A percentile compares a stretch with the other conserved stretches of the same genome.
Conservation (phyloP, 73 alveolate species). For the Tetrahymena thermophila region DNA sequence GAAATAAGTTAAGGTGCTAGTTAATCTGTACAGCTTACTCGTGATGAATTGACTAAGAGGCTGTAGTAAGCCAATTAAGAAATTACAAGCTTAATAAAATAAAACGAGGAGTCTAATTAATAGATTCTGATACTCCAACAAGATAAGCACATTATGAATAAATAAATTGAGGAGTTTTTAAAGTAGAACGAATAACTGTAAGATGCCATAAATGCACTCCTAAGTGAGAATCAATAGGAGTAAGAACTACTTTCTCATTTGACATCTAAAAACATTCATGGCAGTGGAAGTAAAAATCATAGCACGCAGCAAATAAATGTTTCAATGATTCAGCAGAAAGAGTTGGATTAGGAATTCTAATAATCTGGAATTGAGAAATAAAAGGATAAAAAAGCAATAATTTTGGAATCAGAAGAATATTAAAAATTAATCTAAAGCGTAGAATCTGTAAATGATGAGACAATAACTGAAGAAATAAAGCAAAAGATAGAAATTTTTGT, state of each 20-base stretch:
- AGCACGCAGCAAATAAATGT: not conserved
- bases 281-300: not conserved
- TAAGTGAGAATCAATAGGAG: not conserved
- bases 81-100: not conserved
- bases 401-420: not conserved
- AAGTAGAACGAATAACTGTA: not conserved
- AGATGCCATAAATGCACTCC: not conserved
- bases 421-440: not conserved
- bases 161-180: not conserved
- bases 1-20: not conserved
- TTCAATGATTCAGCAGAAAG: not conserved
- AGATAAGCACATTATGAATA: not conserved
- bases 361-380: not conserved
- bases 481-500: not conserved
- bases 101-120: not conserved
- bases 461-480: not conserved
- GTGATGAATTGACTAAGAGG: not conserved
- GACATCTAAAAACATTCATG: not conserved
- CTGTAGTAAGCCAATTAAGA: not conserved
- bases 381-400: not conserved
- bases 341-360: not conserved
- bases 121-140: not conserved
- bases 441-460: not conserved
- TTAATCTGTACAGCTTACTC: not conserved
- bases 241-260: not conserved